Evolutionary conservation across 1,139 yeast genomes (phyloP), one percentile per base, ranked within the genome.

Genomic region (Candida glucosophila): DNA sequence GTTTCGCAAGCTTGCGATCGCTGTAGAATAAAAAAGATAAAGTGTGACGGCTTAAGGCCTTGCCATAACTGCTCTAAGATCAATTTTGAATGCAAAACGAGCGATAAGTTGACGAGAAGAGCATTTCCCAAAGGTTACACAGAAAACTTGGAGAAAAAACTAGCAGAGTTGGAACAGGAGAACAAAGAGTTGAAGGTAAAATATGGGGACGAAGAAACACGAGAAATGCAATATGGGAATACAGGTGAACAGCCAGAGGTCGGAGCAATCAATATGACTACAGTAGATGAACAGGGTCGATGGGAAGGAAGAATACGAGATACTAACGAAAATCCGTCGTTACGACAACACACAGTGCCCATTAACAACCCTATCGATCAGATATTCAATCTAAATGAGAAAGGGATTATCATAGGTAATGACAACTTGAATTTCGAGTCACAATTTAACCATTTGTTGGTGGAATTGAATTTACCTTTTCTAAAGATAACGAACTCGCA

Each of bases 1-100:
- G 77, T 77, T 3, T 70, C 81, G 2, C 90, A 79, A 46, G 90
- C 90, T 4, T 80, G 92, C 53, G 90, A 80, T 47, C 57, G 92
- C 22, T 80, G 92, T 42, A 57, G 90, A 28, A 67, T 78, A 36
- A 76, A 81, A 39, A 80, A 80, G 51, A 77, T 78, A 39, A 77
- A 76, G 41, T 80, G 92, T 53, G 81, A 77, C 41, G 90, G 90
- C 1, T 56, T 66, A 31, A 62, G 71, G 3, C 88, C 90, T 2
- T 80, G 92, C 45, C 59, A 71, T 20, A 76, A 77, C 41, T 80
- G 90, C 44, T 53, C 58, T 23, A 70, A 69, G 37, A 73, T 75
- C 19, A 77, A 74, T 1, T 75, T 75, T 40, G 74, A 69, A 25
- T 80, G 92, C 47, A 67, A 73, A 25, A 78, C 81, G 5, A 71